phyloP scores from a whole-genome alignment of 345 rosid species.

The Nephelium lappaceum region DNA sequence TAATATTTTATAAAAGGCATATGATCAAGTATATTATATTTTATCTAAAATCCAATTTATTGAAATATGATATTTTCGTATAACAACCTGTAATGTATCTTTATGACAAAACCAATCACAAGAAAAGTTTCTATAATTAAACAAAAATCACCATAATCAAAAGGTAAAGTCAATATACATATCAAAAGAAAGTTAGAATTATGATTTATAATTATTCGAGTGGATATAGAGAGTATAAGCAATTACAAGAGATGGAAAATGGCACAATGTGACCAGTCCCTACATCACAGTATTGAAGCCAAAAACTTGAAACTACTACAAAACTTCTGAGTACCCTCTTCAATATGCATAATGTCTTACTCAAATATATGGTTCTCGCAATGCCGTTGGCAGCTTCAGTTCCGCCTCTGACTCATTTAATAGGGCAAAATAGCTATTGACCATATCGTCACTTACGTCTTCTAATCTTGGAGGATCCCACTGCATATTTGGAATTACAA shows the following conservation, averaged over 20 bases:
- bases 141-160: neutral
- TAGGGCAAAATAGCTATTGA: conserved; percentile 47
- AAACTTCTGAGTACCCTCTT: conserved; percentile 6
- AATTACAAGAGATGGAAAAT: neutral
- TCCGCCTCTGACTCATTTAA: conserved; percentile 44
- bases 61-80: too few species aligned
- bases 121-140: too few species aligned
- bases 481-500: conserved; percentile 35
- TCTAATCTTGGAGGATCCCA: conserved; percentile 64
- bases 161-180: neutral
- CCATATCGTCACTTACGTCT: conserved; percentile 66
- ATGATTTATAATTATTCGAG: neutral
- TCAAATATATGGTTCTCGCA: conserved; percentile 52
- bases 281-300: neutral
- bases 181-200: neutral
- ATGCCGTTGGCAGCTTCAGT: conserved; percentile 54
- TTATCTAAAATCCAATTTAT: too few species aligned
- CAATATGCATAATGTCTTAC: neutral
- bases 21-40: too few species aligned
- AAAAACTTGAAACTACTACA: neutral
- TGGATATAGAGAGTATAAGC: neutral
- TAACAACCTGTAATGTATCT: too few species aligned
- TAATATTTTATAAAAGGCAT: too few species aligned
- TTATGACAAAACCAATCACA: too few species aligned
- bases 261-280: neutral